Evolutionary conservation across 1,284 basidiomycete species (phyloP), one percentile per base, ranked within the genome.

Genomic region (Ustilago shanxiensis): DNA sequence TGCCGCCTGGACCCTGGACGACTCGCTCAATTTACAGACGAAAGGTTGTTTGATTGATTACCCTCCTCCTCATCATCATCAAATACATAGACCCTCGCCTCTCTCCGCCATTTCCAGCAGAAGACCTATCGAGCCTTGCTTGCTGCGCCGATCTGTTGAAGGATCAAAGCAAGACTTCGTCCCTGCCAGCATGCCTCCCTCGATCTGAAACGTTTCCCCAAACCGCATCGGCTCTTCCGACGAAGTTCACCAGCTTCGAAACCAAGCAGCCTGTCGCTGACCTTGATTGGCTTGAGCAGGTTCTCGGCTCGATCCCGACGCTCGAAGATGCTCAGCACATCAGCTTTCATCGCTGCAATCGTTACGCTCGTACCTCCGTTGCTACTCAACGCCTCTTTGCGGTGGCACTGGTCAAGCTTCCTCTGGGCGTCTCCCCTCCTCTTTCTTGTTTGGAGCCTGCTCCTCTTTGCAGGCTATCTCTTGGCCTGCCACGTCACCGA

Each of bases 391-490:
- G 56, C 60, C 9, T 60, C 64, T 4, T 26, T 70, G 14, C 63
- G 66, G 2, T 37, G 55, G 45, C 66, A 66, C 52, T 68, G 67
- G 60, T 54, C 60, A 22, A 60, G 41, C 54, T 59, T 71, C 45
- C 28, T 71, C 24, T 76, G 67, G 73, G 68, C 65, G 29, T 64
- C 61, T 47, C 67, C 68, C 6, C 57, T 76, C 10, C 57, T 76
- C 8, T 29, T 71, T 9, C 44, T 68, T 14, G 31, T 57, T 7
- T 76, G 68, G 68, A 44, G 65, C 4, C 16, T 65, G 33, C 8
- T 59, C 4, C 44, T 76, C 8, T 31, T 66, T 8, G 53, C 47
- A 0, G 47, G 49, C 8, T 68, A 65, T 33, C 53, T 76, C 3
- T 58, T 54, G 7, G 73, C 65, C n/a, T 71, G 64, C 26, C 61